A percentile compares a stretch with the other conserved stretches of the same genome.
phyloP scores from a whole-genome alignment of 139 green algal species.

The Volvox africanus region DNA sequence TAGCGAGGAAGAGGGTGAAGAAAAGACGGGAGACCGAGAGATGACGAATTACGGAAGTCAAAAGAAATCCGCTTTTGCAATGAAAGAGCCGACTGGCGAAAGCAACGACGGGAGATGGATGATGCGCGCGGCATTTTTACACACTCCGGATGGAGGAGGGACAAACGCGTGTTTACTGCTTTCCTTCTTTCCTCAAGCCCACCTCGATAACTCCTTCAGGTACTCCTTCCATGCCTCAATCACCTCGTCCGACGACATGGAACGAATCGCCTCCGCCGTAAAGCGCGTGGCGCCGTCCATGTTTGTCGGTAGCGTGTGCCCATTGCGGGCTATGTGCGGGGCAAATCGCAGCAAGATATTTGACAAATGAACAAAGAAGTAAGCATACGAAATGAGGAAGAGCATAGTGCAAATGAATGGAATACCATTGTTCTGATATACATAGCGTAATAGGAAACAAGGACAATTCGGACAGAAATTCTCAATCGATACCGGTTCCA shows the following conservation, averaged over 20 bases:
- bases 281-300: conserved; percentile 34
- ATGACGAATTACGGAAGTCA: too few species aligned
- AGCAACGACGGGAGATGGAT: not conserved
- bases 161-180: too few species aligned
- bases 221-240: conserved; percentile 48
- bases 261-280: conserved; percentile 37
- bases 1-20: not conserved
- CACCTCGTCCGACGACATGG: conserved; percentile 39
- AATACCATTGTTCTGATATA: too few species aligned
- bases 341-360: too few species aligned
- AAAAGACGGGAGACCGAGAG: not conserved
- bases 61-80: not conserved
- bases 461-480: too few species aligned
- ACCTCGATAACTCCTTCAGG: conserved; percentile 30
- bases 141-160: too few species aligned
- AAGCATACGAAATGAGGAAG: too few species aligned
- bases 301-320: conserved; percentile 29
- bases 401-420: too few species aligned
- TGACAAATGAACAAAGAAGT: too few species aligned
- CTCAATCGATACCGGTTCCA: too few species aligned
- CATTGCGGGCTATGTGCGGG: not conserved
- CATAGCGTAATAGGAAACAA: too few species aligned
- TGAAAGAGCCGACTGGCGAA: not conserved
- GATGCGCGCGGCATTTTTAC: not conserved
- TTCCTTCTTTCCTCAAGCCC: too few species aligned